Evolutionary conservation across 2,329 filamentous ascomycete genomes (phyloP), one percentile per base, ranked within the genome.

Genomic region (Epichloe elymi): DNA sequence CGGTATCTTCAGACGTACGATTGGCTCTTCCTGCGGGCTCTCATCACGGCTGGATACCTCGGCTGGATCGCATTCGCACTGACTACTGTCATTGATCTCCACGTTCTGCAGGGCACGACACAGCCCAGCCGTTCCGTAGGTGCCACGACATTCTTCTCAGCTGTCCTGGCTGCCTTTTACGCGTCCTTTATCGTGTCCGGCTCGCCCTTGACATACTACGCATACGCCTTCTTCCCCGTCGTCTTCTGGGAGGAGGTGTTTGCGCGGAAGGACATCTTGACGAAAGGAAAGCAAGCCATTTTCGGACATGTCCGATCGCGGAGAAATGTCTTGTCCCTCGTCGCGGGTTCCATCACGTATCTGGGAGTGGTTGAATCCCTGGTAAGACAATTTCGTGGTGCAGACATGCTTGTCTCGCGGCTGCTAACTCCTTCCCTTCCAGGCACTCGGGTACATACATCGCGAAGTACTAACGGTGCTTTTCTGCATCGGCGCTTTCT

Each of bases 1-100:
- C 80, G 93, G 48, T 98, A 98, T 65, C 76, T 98, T 26, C 93
- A 98, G 67, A 98, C 90, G 0, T 98, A 98, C 61, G 93, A 98
- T 70, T 98, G 93, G 93, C 75, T 98, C 2, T 98, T 98, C 68
- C 71, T 98, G 37, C 79, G 93, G 53, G 85, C 88, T 2, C 74
- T 98, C 46, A 85, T 98, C 53, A 96, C 93, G 2, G 64, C 86
- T 12, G 93, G 93, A n/a, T 98, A 97, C 61, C 70, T 97, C 7
- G 93, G 93, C 19, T 98, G 91, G 91, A 94, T 97, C 62, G 85
- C 86, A 1, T 98, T 90, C 66, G 88, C 90, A 2, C 72, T 95
- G 47, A 93, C 88, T 0, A 94, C 85, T 0, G 89, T 97, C 46
- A 76, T 97, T 55, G 86, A 95, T 30, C 30, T 30, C 30, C 63